phyloP scores from a whole-genome alignment of 345 rosid species.

The Dipteronia dyeriana region DNA sequence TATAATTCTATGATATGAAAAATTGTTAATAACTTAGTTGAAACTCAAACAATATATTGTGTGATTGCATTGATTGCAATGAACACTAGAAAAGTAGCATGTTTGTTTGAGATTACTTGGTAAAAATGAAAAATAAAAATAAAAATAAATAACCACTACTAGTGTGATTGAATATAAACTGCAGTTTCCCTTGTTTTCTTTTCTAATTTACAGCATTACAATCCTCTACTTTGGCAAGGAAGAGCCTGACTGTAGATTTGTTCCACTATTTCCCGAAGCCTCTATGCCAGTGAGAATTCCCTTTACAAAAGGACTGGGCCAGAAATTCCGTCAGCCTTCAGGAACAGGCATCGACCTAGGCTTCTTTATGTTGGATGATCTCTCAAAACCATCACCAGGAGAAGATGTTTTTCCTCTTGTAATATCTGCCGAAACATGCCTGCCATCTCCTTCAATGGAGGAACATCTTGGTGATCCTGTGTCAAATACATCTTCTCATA shows the following conservation, averaged over 20 bases:
- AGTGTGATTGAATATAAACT: neutral
- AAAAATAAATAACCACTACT: neutral
- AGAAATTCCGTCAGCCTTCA: slow-evolving; percentile 71
- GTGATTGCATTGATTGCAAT: neutral
- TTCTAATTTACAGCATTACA: slow-evolving; percentile 54
- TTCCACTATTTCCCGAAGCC: slow-evolving; percentile 68
- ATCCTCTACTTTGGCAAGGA: slow-evolving; percentile 83
- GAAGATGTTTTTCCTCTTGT: slow-evolving; percentile 87
- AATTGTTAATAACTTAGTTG: neutral
- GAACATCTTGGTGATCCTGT: slow-evolving; percentile 28
- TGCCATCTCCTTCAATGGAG: slow-evolving; percentile 28
- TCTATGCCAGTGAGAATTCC: slow-evolving; percentile 56
- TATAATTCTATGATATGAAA: neutral
- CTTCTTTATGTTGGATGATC: slow-evolving; percentile 76
- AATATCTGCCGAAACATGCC: slow-evolving; percentile 66
- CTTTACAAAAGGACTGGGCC: slow-evolving; percentile 70
- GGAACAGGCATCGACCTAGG: slow-evolving; percentile 88
- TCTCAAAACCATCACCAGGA: slow-evolving; percentile 63
- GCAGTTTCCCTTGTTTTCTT: slow-evolving; percentile 7
- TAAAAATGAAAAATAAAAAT: neutral
- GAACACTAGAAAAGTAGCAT: neutral
- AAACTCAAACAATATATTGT: neutral
- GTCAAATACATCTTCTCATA: slow-evolving; percentile 45
- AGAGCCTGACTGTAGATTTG: slow-evolving; percentile 64
- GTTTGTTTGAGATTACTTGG: neutral